Base-by-base conservation (phyloP, 805 yeast species). In the Candida ascalaphidarum region DNA sequence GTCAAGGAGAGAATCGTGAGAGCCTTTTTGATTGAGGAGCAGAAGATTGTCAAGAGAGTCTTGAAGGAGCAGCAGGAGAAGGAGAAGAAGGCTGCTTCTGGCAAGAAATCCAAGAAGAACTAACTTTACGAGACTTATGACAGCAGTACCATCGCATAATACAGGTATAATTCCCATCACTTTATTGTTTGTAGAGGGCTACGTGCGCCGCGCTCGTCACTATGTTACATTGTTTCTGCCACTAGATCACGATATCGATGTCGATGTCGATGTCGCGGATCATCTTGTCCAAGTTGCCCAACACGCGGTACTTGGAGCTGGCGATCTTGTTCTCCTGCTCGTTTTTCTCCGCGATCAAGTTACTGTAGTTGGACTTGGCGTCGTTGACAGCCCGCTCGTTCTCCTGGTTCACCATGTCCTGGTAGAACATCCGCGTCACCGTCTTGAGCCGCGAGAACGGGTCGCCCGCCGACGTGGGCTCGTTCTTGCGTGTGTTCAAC, bases 11-110 rank as follows among this genome's bases (percentile, higher is more conserved):
- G 96, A 81, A 80, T 92, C 57, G 89, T 89, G 66, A 89, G 98
- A 76, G 96, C 98, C 62, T 92, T 92, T 86, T 81, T 92, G 68
- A 84, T 92, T 52, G 98, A 94, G 77, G 99, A 92, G 77, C 97
- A 92, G 77, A 94, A 92, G 85, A 88, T 92, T 50, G 99, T 92
- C 65, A 94, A 92, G 88, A 86, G 94, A 74, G 96, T 92, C 58
- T 81, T 92, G 62, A 89, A 89, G 82, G 96, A 86, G 66, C 84
- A 83, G 70, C 81, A 86, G 60, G 86, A 77, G 55, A 81, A 84
- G 73, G 89, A 82, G 60, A 74, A 77, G 71, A 77, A 55, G 47
- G 48, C 63, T 43, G 49, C 56, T 34, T n/a, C n/a, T n/a, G n/a
- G n/a, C n/a, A 46, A 49, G 45, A 56, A 55, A 39, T 32, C 53